Conservation (phyloP, 257 asterid genomes). For the Plantago elongata region DNA sequence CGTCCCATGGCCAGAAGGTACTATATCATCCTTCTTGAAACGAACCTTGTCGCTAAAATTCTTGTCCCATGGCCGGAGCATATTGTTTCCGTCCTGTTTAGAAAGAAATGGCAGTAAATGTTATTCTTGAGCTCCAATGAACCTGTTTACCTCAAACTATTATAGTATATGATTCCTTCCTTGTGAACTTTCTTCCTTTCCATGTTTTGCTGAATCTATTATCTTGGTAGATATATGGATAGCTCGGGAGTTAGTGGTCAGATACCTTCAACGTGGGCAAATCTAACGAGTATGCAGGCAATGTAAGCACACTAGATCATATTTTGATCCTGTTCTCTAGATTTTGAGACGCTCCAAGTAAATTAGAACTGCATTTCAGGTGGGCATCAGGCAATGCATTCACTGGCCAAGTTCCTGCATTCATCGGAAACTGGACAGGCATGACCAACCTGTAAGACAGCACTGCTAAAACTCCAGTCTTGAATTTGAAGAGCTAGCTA, state of each 20-base stretch:
- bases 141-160: too few relatives aligned
- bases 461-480: not conserved
- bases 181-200: too few relatives aligned
- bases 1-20: too few relatives aligned
- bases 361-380: constrained; percentile 31
- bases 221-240: constrained; percentile 35
- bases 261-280: constrained; percentile 42
- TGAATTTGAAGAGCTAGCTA: not conserved
- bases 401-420: constrained; percentile 67
- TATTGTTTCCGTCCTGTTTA: too few relatives aligned
- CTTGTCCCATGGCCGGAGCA: too few relatives aligned
- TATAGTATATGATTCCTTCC: too few relatives aligned
- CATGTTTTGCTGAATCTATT: not conserved
- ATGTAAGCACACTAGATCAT: constrained; percentile 29
- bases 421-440: constrained; percentile 61
- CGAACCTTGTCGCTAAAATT: too few relatives aligned
- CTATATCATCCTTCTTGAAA: too few relatives aligned
- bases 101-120: too few relatives aligned
- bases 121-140: too few relatives aligned
- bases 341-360: not conserved
- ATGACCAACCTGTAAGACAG: constrained; percentile 56
- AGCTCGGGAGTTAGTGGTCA: constrained; percentile 59
- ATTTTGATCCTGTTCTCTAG: not conserved
- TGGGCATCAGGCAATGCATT: constrained; percentile 66
- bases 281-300: constrained; percentile 30